Evolutionary conservation across 768 basidiomycete species (phyloP).

Genomic region (Filobasidium floriforme): DNA sequence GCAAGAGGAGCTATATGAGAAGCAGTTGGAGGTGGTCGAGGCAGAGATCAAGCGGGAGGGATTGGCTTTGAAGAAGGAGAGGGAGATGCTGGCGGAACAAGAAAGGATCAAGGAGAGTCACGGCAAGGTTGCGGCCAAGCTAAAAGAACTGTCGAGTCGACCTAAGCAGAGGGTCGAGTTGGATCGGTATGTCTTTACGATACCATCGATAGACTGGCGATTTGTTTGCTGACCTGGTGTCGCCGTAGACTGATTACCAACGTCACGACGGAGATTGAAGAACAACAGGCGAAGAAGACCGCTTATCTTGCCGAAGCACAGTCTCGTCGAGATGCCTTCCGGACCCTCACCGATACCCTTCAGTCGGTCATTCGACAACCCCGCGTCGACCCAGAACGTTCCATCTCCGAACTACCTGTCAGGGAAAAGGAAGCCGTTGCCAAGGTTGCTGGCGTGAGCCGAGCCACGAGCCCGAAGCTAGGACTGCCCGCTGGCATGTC

Average conservation of each 20-base stretch:
- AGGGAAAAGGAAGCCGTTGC: background rate
- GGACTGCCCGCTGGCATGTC: background rate
- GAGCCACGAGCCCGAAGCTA: background rate
- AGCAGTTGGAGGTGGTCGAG: background rate
- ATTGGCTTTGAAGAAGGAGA: background rate
- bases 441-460: background rate
- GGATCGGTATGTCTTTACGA: background rate
- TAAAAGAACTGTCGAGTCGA: constrained; percentile 5
- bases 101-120: background rate
- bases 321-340: background rate
- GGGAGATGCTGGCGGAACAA: background rate
- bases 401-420: background rate
- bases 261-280: background rate
- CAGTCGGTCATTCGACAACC: background rate
- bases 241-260: background rate
- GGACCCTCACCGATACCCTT: background rate
- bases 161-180: background rate
- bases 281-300: background rate
- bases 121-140: background rate
- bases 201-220: background rate
- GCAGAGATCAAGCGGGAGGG: background rate
- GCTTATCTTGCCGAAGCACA: background rate
- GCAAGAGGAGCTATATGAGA: background rate
- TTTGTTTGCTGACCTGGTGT: background rate
- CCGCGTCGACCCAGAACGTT: background rate